Base-by-base conservation (phyloP, 371 early-diverging fungal species). In the Mucor circinelloides region DNA sequence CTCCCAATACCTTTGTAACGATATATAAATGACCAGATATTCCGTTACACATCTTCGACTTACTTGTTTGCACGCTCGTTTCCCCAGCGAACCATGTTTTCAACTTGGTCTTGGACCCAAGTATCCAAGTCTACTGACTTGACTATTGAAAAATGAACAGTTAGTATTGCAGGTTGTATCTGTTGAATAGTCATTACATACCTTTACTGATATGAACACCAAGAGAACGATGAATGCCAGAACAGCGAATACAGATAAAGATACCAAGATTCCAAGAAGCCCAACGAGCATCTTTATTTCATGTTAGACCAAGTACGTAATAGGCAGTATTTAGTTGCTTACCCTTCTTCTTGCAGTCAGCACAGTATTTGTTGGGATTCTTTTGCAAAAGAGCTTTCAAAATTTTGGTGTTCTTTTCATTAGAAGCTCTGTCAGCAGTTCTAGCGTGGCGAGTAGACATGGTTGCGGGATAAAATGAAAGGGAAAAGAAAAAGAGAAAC, bases 121-220 rank as follows among this genome's bases (percentile, higher is more conserved):
- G 90, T 86, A 75, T 95, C 94, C 75, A 94, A 75, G 71, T 94
- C 94, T 27, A 93, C 90, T 15, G 91, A 92, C 74, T 93, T 93
- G 25, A 95, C 94, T 90, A 72, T 9, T 32, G 44, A 68, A 40
- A 44, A 1, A 17, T 48, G 60, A 13, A 6, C 3, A 55, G 36
- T 42, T n/a, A 13, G 27, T 13, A 23, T 32, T 7, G 50, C 19
- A 9, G 19, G 13, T 40, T 36, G 12, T 42, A 3, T 31, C n/a
- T 7, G 2, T 23, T 6, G 12, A 13, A 27, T 13, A 13, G 12
- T 12, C 13, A 15, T 6, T 63, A 1, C 21, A 21, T 80, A 93
- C 93, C 94, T 89, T 92, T 91, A 63, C 90, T 90, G 70, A 94
- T 92, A 71, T 93, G 93, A 2, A 91, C 91, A 63, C 94, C 94